Percentiles rank a stretch among this genome's conserved stretches.
Evolutionary conservation across 108 stramenopile genomes (phyloP).

Genomic region (Fistulifera pelliculosa): DNA sequence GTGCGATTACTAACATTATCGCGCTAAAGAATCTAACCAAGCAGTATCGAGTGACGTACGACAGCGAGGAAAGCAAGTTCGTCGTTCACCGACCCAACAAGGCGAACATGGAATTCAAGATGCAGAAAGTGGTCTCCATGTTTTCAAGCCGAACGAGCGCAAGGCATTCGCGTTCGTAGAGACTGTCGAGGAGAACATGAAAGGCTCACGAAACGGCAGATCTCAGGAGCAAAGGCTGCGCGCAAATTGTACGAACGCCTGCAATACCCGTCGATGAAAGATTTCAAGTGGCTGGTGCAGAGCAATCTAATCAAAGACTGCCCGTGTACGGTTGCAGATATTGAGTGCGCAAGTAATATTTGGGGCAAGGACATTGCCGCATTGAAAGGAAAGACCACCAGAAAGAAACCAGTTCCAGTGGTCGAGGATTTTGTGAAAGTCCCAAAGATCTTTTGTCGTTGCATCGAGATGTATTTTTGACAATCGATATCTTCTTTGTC

Average conservation of each 20-base stretch:
- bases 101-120: neutral
- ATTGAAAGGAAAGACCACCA: slow-evolving; percentile 29
- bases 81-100: slow-evolving; percentile 5
- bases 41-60: slow-evolving; percentile 14
- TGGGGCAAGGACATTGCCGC: slow-evolving; percentile 12
- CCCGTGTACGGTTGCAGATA: slow-evolving; percentile 18
- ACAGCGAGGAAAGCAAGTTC: slow-evolving; percentile 9
- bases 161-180: no score
- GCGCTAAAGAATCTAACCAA: neutral
- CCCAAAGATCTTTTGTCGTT: slow-evolving; percentile 10
- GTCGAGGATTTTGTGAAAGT: neutral
- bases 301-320: slow-evolving; percentile 29
- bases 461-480: slow-evolving; percentile 17
- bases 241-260: no score
- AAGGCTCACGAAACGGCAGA: no score
- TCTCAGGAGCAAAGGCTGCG: no score
- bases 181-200: no score
- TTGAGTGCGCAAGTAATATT: slow-evolving; percentile 18
- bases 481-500: slow-evolving; percentile 28
- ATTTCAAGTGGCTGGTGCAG: slow-evolving; percentile 10
- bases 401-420: neutral
- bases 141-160: neutral
- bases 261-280: slow-evolving; percentile 1
- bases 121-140: no score
- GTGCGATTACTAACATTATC: slow-evolving; percentile 28